Conservation (phyloP, 2,329 filamentous ascomycete species). For the Endocalyx cinctus region DNA sequence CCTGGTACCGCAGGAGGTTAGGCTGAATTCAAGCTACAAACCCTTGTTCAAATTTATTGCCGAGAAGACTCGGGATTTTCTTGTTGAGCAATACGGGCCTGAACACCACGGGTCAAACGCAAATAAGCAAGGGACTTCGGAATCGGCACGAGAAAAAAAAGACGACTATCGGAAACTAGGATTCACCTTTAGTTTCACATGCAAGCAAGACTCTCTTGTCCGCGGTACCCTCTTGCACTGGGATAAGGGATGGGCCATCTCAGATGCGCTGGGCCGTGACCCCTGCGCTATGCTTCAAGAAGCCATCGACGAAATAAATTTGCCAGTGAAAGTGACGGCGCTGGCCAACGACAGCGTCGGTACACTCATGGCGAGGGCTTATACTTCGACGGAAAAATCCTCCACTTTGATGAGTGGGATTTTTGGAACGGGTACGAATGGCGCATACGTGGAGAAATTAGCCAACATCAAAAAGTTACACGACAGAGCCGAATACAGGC, state of each 20-base stretch:
- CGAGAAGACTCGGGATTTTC: slow-evolving; percentile 65
- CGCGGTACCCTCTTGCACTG: slow-evolving; percentile 68
- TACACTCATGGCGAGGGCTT: slow-evolving; percentile 73
- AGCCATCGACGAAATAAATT: slow-evolving; percentile 63
- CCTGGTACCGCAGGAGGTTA: slow-evolving; percentile 17
- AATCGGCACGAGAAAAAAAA: slow-evolving; percentile 1
- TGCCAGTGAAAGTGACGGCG: slow-evolving; percentile 69
- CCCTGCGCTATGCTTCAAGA: slow-evolving; percentile 68
- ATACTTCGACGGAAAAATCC: slow-evolving; percentile 67
- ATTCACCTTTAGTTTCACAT: slow-evolving; percentile 62
- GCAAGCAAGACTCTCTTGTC: slow-evolving; percentile 64
- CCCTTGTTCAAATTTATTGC: slow-evolving; percentile 73
- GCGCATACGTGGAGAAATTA: slow-evolving; percentile 73
- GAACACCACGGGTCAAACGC: slow-evolving; percentile 1
- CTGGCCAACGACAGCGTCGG: slow-evolving; percentile 79
- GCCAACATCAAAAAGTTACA: slow-evolving; percentile 56
- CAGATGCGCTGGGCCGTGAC: slow-evolving; percentile 70
- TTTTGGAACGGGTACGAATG: slow-evolving; percentile 78
- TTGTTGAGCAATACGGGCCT: slow-evolving; percentile 51
- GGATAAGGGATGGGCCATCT: slow-evolving; percentile 78
- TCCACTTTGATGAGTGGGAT: slow-evolving; percentile 71
- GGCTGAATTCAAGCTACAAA: slow-evolving; percentile 27
- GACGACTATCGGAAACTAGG: slow-evolving; percentile 15
- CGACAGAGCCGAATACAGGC: slow-evolving; percentile 45
- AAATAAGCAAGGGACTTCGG: no score